These are phyloP conservation scores for Fusarium sp. DNA, from an alignment of 2,329 filamentous ascomycete species.

Conservation along the genomic window DNA sequence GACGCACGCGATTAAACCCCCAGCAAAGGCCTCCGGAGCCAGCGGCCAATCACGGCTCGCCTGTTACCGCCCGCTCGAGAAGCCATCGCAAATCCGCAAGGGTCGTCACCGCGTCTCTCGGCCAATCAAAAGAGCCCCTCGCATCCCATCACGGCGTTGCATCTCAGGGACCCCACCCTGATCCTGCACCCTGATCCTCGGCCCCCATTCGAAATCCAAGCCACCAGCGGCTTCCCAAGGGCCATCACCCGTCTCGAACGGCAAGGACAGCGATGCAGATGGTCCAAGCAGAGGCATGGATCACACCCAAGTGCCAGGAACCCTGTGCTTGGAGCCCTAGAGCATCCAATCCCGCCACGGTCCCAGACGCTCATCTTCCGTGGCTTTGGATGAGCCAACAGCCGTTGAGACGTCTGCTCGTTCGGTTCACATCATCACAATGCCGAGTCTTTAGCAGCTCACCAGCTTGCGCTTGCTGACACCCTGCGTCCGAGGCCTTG, in stretches of 20 bases:
- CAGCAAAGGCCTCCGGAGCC: slow-evolving; percentile 11
- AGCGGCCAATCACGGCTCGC: slow-evolving; percentile 39
- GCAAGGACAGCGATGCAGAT: slow-evolving; percentile 10
- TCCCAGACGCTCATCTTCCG: slow-evolving; percentile 44
- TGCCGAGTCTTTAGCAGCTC: slow-evolving; percentile 25
- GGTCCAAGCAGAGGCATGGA: slow-evolving; percentile 18
- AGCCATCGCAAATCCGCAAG: slow-evolving; percentile 29
- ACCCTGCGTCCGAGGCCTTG: neutral
- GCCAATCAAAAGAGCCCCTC: slow-evolving; percentile 41
- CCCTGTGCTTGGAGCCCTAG: slow-evolving; percentile 32
- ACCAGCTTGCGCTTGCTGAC: slow-evolving; percentile 20
- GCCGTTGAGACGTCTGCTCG: slow-evolving; percentile 27
- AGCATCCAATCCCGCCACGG: slow-evolving; percentile 44
- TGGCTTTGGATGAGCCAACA: slow-evolving; percentile 43
- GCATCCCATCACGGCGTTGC: slow-evolving; percentile 35
- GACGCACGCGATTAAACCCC: slow-evolving; percentile 32
- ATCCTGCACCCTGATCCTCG: slow-evolving; percentile 30
- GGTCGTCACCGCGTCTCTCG: slow-evolving; percentile 36
- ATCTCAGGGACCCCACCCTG: slow-evolving; percentile 38
- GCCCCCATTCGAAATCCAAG: slow-evolving; percentile 31
- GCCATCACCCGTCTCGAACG: slow-evolving; percentile 27
- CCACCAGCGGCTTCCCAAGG: slow-evolving; percentile 32
- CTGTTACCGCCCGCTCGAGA: slow-evolving; percentile 46
- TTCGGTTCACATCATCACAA: slow-evolving; percentile 38
- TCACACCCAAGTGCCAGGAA: slow-evolving; percentile 42